phyloP scores from a whole-genome alignment of 768 basidiomycete genomes.

The Lactarius evosmus region DNA sequence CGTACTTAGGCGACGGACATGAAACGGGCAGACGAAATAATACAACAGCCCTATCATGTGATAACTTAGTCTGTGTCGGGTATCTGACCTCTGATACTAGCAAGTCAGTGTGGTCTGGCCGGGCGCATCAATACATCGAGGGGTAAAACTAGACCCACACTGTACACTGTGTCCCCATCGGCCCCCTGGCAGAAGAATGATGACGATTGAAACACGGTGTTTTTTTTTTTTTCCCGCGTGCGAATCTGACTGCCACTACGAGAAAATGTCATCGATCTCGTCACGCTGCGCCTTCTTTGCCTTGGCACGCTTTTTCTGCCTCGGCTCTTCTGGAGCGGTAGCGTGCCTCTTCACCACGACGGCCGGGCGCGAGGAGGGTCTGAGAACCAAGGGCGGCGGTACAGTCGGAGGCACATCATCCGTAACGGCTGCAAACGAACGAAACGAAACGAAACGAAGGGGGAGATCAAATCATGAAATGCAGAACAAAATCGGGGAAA shows the following conservation, averaged over 20 bases:
- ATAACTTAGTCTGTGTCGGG: too few relatives aligned
- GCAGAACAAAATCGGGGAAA: too few relatives aligned
- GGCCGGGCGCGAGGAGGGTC: background rate
- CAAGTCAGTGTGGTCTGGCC: too few relatives aligned
- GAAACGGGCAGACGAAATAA: too few relatives aligned
- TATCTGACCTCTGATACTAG: too few relatives aligned
- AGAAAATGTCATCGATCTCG: conserved; percentile 29
- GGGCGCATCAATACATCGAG: too few relatives aligned
- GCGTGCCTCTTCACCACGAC: conserved; percentile 18
- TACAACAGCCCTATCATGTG: too few relatives aligned
- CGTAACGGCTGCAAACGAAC: background rate
- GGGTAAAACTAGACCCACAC: too few relatives aligned
- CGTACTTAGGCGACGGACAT: too few relatives aligned
- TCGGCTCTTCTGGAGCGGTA: conserved; percentile 3
- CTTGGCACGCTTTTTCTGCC: conserved; percentile 5
- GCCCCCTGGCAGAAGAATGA: background rate
- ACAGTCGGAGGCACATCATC: background rate
- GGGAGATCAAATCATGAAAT: background rate
- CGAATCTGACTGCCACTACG: background rate
- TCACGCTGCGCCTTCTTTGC: conserved; percentile 9
- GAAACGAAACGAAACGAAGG: background rate
- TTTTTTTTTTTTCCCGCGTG: background rate
- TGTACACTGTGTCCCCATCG: too few relatives aligned
- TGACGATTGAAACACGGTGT: too few relatives aligned
- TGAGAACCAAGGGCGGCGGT: background rate